Conservation (phyloP, 2,329 filamentous ascomycete genomes). For the Emydomyces testavorans region DNA sequence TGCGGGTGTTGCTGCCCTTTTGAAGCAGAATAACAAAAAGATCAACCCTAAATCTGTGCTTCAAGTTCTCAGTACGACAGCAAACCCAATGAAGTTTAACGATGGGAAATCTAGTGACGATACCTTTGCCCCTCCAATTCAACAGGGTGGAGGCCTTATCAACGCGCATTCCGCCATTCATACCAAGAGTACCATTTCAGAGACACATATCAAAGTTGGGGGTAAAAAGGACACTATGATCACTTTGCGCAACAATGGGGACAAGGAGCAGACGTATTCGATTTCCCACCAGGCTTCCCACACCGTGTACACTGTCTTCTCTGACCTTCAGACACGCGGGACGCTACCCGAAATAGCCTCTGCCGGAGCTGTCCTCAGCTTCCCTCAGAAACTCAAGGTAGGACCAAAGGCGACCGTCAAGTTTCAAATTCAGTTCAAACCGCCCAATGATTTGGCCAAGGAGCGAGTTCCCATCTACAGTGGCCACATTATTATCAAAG, state of each 20-base stretch:
- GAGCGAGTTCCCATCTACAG: slow-evolving; percentile 11
- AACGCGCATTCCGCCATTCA: slow-evolving; percentile 5
- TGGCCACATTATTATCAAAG: slow-evolving; percentile 5
- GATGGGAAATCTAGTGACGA: neutral
- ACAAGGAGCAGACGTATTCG: neutral
- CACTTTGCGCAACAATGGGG: slow-evolving; percentile 5
- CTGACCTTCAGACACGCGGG: neutral
- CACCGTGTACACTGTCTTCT: slow-evolving; percentile 6
- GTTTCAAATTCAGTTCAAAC: neutral
- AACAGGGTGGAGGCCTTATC: slow-evolving; percentile 12
- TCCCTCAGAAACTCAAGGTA: neutral
- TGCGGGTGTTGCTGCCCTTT: slow-evolving; percentile 11
- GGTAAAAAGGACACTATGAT: neutral
- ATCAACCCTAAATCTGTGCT: slow-evolving; percentile 1
- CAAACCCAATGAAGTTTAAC: slow-evolving; percentile 7
- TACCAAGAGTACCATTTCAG: neutral
- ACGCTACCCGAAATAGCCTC: slow-evolving; percentile 2
- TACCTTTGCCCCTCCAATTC: slow-evolving; percentile 9
- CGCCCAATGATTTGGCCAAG: neutral
- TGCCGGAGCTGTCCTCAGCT: neutral
- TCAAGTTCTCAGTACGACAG: neutral
- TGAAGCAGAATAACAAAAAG: slow-evolving; percentile 3
- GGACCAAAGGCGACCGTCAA: neutral
- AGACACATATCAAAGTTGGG: neutral
- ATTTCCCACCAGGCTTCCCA: slow-evolving; percentile 6